Evolutionary conservation across 305 asterid species (phyloP), one percentile per base, ranked within the genome.

Genomic region (Fraxinus platypoda): DNA sequence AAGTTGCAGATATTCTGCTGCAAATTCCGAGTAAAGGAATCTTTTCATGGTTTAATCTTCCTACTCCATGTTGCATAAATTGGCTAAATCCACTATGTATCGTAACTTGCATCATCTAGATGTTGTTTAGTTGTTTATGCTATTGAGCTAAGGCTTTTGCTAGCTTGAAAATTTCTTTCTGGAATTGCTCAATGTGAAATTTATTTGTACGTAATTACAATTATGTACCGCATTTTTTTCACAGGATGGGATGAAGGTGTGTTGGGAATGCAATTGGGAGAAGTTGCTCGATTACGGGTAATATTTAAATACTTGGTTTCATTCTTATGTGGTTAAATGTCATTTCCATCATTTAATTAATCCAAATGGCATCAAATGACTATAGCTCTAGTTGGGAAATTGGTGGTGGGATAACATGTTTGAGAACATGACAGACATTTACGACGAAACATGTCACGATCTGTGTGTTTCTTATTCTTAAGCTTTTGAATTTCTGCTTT

Each of bases 181-280:
- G 34, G 35, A 34, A 49, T 66, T 31, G 46, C 77, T 21, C 75
- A 64, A 64, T 81, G 76, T 8, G 5, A 37, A 43, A 83, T 52
- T 43, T 68, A 7, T 68, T 78, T 80, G 17, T 41, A 31, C 2
- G 43, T 80, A 64, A 74, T 80, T 19, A 57, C 54, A 62, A 11
- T 38, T 74, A 74, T 41, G 30, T 28, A 4, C 74, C 74, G 17
- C 15, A 25, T 2, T 23, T 9, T 33, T 41, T 71, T 82, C 86
- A 86, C 93, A 95, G 99, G 99, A 82, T 96, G 99, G 98, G 99
- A 94, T 85, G 98, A 96, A 89, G 98, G 98, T n/a, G 98, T 94
- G 49, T 73, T 96, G 83, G 97, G 95, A 83, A 96, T 96, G 99
- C 99, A 93, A 88, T 78, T 94, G 70, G 99, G 98, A 84, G 99